Base-by-base conservation (phyloP, 139 green algal genomes). In the Tetraselmis chui region DNA sequence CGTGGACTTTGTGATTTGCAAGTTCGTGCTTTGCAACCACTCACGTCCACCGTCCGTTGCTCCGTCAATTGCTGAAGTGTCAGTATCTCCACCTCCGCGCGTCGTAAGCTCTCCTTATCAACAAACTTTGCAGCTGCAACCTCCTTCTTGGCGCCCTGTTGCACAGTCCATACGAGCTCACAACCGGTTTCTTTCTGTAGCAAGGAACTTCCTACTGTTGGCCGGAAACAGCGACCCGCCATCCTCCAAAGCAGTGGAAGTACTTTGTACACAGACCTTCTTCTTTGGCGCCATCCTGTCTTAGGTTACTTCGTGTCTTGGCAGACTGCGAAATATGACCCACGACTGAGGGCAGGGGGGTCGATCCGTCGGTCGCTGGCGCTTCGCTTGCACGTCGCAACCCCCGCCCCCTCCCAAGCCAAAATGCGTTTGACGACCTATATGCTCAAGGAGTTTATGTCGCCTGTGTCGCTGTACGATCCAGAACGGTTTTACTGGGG, bases 41-140 rank as follows among this genome's bases (percentile, higher is more conserved):
- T 5, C 25, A 90, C 86, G 84, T 90, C 86, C 84, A 85, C 81
- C 30, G 85, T 90, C 1, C 88, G 76, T 0, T 89, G 59, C 75
- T 91, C 88, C 5, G 89, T 75, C 1, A 91, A 28, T 2, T 83
- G 81, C 30, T 91, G 88, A 27, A 91, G 78, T 0, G 84, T 87
- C 0, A 90, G 59, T 1, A 91, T 85, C 75, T 91, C 88, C 5
- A 84, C 84, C 67, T 91, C 88, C 29, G 88, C 88, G 0, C 88
- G 59, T 1, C 79, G 79, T 2, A 91, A 31, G 31, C 88, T 91
- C 28, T 91, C 88, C 59, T 90, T 89, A 59, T 91, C 88, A 1
- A 82, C 84, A 1, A 86, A 32, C 76, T 91, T 91, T 1, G 88
- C 88, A 26, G 88, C 79, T 5, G 81, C 87, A 78, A 84, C 85